Evolutionary conservation across 306 rosid species (phyloP), one percentile per base, ranked within the genome.

Genomic region (Vigna trinervia): DNA sequence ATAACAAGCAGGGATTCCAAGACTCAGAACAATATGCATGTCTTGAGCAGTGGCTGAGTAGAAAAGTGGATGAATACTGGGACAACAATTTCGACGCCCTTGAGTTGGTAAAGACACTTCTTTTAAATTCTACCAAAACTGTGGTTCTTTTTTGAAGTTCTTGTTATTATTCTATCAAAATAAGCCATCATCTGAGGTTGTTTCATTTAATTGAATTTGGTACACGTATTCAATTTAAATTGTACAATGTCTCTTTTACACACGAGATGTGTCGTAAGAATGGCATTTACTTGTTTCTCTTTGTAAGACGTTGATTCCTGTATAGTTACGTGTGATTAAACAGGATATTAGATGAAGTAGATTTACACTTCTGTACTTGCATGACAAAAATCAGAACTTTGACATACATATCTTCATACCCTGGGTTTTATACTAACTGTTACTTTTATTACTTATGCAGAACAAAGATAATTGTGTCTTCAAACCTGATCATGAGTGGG

Each of bases 1-100:
- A 84, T 63, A 86, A 86, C 86, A 88, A 85, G 78, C 88, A 85
- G 82, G 92, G 92, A 64, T 88, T 88, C 66, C 92, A 88, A 74
- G 92, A 88, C 76, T 85, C 73, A 73, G 88, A 85, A 70, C 11
- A 76, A 12, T 88, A 88, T 74, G 88, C 85, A 19, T 60, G 3
- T 68, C 89, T 88, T 36, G 92, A 86, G 82, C 32, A 47, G 50
- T 86, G 92, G 89, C 86, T 85, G 15, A 84, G 86, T 76, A 54
- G 36, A 54, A 86, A 75, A 73, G 82, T 46, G 36, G 86, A 86
- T 73, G 75, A 81, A 59, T 88, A 88, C 84, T 85, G 84, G 88
- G 89, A 88, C 78, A 73, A 46, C 0, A 51, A 81, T 52, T 84
- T 85, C 51, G 91, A 85, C 77, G 66, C 73, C 19, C 88, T 85